A percentile compares a stretch with the other conserved stretches of the same genome.
These are phyloP conservation scores for Paramecium primaurelia DNA, from an alignment of 73 alveolate genomes.

Conservation along the genomic window DNA sequence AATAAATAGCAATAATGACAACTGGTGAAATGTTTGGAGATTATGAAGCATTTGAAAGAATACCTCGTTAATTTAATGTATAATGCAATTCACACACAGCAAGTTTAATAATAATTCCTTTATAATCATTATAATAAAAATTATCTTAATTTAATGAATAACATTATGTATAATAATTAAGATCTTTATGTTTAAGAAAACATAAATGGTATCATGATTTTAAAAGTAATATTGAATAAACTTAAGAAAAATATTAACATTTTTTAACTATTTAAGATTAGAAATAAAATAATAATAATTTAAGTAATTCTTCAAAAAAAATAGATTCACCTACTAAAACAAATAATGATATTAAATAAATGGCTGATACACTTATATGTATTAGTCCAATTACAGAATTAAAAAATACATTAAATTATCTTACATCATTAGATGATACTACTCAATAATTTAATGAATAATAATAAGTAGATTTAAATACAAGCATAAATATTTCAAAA, in stretches of 20 bases:
- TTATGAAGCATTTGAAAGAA: slow-evolving; percentile 25
- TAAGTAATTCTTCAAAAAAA: background rate
- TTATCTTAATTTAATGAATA: background rate
- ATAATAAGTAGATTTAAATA: background rate
- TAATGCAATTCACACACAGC: background rate
- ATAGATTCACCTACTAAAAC: background rate
- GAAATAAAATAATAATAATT: background rate
- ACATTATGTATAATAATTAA: background rate
- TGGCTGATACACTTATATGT: background rate
- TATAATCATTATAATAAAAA: background rate
- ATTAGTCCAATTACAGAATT: background rate
- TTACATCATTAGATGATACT: background rate
- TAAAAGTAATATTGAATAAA: background rate
- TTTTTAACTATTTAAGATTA: background rate
- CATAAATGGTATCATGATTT: background rate
- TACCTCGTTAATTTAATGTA: background rate
- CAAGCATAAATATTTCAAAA: background rate
- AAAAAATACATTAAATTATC: background rate
- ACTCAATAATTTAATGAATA: background rate
- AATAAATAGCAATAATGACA: background rate
- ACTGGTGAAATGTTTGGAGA: slow-evolving; percentile 31
- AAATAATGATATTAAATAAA: background rate
- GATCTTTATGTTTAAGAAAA: background rate
- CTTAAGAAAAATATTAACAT: background rate
- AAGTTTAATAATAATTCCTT: background rate